These are phyloP conservation scores for Calocybe indica DNA, from an alignment of 768 basidiomycete genomes.

Conservation along the genomic window DNA sequence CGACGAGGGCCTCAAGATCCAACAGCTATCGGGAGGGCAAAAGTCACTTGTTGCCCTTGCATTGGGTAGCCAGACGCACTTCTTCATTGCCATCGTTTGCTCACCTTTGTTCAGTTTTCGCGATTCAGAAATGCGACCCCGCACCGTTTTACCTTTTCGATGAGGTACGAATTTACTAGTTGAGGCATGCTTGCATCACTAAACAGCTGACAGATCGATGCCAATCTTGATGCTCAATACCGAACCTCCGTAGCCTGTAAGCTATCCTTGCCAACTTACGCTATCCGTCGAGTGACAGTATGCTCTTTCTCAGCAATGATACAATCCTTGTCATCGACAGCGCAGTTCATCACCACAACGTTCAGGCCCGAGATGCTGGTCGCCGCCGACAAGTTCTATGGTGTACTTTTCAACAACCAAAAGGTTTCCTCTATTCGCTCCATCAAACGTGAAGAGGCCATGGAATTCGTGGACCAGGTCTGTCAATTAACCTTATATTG, in stretches of 20 bases:
- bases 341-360: slow-evolving; percentile 97
- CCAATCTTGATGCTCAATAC: slow-evolving; percentile 96
- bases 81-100: neutral
- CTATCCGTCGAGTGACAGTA: slow-evolving; percentile 1
- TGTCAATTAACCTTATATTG: no score
- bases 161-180: slow-evolving; percentile 44
- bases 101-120: slow-evolving; percentile 61
- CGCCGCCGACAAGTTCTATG: slow-evolving; percentile 94
- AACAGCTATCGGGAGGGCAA: slow-evolving; percentile 95
- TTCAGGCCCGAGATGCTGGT: slow-evolving; percentile 98
- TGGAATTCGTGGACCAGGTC: slow-evolving; percentile 83
- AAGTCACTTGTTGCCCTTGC: slow-evolving; percentile 96
- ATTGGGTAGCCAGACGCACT: slow-evolving; percentile 48
- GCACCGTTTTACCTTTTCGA: slow-evolving; percentile 99
- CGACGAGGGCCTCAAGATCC: slow-evolving; percentile 93
- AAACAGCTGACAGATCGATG: slow-evolving; percentile 66
- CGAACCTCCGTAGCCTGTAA: slow-evolving; percentile 92
- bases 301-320: slow-evolving; percentile 71
- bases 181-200: no score
- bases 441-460: slow-evolving; percentile 87
- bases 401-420: slow-evolving; percentile 93
- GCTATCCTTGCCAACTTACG: slow-evolving; percentile 18
- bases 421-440: slow-evolving; percentile 87
- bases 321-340: slow-evolving; percentile 77
- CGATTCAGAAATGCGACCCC: slow-evolving; percentile 98